phyloP scores from a whole-genome alignment of 495 filamentous ascomycete genomes.

The Hyaloscypha variabilis region DNA sequence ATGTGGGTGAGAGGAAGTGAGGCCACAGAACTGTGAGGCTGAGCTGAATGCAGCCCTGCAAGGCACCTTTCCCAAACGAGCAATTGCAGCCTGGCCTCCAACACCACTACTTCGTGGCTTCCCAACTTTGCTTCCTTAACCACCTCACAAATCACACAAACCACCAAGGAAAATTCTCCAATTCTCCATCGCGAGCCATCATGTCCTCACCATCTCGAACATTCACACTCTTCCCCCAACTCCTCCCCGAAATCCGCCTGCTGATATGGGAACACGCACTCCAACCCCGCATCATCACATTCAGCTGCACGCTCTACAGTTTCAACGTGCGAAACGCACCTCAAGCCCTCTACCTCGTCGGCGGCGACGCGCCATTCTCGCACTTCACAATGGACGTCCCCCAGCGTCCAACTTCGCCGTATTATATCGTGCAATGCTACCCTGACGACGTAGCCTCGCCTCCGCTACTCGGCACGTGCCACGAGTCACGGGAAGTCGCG shows the following conservation, averaged over 20 bases:
- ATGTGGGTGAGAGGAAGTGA: no score
- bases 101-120: no score
- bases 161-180: no score
- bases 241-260: background rate
- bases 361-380: background rate
- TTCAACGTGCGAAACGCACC: background rate
- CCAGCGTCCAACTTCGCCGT: background rate
- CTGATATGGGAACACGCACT: background rate
- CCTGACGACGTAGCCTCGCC: background rate
- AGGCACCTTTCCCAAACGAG: no score
- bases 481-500: background rate
- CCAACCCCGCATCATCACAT: background rate
- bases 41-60: no score
- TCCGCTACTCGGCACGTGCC: background rate
- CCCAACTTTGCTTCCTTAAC: no score
- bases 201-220: background rate
- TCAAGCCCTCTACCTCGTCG: background rate
- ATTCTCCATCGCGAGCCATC: background rate
- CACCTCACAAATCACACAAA: no score
- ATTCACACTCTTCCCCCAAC: background rate
- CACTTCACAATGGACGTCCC: slow-evolving; percentile 3
- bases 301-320: background rate
- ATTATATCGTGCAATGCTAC: background rate
- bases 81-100: no score
- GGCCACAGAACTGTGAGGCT: no score